These are phyloP conservation scores for Pythium biforme DNA, from an alignment of 352 stramenopile species.

Conservation along the genomic window DNA sequence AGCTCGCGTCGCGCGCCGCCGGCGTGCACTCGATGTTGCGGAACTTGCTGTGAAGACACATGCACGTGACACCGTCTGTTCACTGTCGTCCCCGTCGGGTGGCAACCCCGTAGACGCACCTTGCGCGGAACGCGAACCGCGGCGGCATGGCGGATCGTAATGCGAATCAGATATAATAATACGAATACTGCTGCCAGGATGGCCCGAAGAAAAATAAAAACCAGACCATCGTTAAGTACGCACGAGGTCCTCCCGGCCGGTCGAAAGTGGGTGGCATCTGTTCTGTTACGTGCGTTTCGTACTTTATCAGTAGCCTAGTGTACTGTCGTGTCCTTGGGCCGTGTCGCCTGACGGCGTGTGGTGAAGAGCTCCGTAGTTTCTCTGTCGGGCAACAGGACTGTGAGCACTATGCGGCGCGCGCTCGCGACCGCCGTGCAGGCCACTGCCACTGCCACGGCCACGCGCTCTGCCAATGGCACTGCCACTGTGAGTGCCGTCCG, in stretches of 20 bases:
- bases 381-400: no score
- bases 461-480: neutral
- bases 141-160: constrained; percentile 15
- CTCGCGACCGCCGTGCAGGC: neutral
- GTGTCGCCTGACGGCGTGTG: no score
- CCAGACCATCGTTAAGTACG: constrained; percentile 8
- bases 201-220: no score
- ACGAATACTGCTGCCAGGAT: no score
- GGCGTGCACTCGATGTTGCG: constrained; percentile 70
- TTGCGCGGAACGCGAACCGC: constrained; percentile 27
- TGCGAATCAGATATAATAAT: neutral
- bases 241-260: no score
- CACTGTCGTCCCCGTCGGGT: no score
- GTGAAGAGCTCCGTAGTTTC: neutral
- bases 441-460: neutral
- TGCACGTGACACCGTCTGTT: neutral
- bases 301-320: no score
- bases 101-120: no score
- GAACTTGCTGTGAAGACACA: constrained; percentile 57
- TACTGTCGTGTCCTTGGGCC: no score
- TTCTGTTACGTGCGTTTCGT: no score
- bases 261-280: no score
- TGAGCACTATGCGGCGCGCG: constrained; percentile 12
- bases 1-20: constrained; percentile 50
- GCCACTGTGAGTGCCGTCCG: neutral